Evolutionary conservation across 768 basidiomycete genomes (phyloP).

Genomic region (Tephrocybe sp.): DNA sequence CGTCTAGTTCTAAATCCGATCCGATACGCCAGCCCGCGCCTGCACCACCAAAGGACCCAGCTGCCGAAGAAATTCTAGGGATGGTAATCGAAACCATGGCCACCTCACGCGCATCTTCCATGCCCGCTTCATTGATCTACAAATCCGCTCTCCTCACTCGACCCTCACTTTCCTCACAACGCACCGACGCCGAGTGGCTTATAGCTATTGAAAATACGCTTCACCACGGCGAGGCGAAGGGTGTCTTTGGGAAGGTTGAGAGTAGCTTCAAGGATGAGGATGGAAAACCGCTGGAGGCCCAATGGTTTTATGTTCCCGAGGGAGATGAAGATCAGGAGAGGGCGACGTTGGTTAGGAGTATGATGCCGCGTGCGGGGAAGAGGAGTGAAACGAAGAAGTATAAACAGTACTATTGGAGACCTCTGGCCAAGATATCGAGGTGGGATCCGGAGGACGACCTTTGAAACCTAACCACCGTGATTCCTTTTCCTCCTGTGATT

Average conservation of each 20-base stretch:
- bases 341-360: conserved; percentile 60
- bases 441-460: conserved; percentile 75
- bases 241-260: conserved; percentile 73
- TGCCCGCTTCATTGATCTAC: conserved; percentile 50
- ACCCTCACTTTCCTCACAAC: conserved; percentile 45
- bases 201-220: conserved; percentile 49
- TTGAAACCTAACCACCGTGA: too few species aligned
- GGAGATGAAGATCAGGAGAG: conserved; percentile 67
- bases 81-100: conserved; percentile 72
- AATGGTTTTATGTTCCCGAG: conserved; percentile 80
- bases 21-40: conserved; percentile 1
- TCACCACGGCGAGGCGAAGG: conserved; percentile 43
- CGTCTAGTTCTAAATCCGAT: neutral
- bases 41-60: neutral
- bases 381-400: conserved; percentile 78
- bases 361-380: conserved; percentile 77
- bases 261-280: conserved; percentile 57
- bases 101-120: conserved; percentile 58
- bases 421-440: conserved; percentile 65
- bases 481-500: too few species aligned
- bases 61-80: conserved; percentile 47
- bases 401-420: conserved; percentile 82
- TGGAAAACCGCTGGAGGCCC: conserved; percentile 51
- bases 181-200: conserved; percentile 46
- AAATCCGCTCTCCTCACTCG: conserved; percentile 49